Evolutionary conservation across 441 rosid genomes (phyloP), one percentile per base, ranked within the genome.

Genomic region (Theobroma grandiflorum): DNA sequence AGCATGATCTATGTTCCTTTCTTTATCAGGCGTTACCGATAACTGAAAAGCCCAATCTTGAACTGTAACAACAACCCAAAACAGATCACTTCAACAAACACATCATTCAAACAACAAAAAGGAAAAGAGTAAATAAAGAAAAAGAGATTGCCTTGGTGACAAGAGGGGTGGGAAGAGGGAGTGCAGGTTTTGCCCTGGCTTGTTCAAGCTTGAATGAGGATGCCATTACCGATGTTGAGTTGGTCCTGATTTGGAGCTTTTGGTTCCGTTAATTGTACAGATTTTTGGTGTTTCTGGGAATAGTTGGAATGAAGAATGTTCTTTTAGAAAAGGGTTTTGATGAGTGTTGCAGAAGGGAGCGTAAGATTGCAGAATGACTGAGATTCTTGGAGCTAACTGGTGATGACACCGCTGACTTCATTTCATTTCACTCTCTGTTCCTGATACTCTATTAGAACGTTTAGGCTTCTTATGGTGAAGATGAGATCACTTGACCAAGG

Each of bases 111-210:
- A 69, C 45, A 65, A 42, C 38, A 45, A 20, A 67, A 20, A 8
- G 70, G 43, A 4, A 63, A 4, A n/a, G n/a, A 45, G 35, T 12
- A 52, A 49, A 35, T 22, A 76, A 52, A 35, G 11, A 5, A 35
- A 22, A 31, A 20, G 52, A 50, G 43, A 57, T 16, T 78, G 72
- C 99, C 95, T 93, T 93, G 79, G 94, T 75, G 83, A 93, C 59
- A 14, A 93, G 90, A 74, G 98, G 95, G 38, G 88, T 38, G 6
- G 98, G 98, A 62, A 90, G 82, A 62, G 99, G 92, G 50, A 96
- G 83, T 16, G 98, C 94, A n/a, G 94, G 91, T 4, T 98, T 98
- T 55, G 83, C 87, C 86, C 98, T 85, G 62, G 99, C 93, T 76
- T 87, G 89, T 71, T 92, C 98, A 6, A 97, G 91, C 68, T 86